These are phyloP conservation scores for Amanita molliuscula DNA, from an alignment of 768 basidiomycete species.

Conservation along the genomic window DNA sequence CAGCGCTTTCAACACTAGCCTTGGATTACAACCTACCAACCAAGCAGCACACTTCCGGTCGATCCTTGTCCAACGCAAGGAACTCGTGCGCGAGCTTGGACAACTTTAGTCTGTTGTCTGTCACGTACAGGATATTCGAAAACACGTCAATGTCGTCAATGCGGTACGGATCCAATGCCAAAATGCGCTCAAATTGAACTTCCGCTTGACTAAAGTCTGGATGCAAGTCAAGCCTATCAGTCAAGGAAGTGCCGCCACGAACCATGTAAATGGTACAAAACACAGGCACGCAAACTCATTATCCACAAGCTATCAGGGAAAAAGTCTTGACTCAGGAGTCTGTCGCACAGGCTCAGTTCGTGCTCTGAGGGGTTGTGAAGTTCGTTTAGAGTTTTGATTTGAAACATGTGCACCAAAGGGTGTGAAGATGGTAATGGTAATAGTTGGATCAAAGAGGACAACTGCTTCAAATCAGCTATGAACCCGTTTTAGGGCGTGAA, in stretches of 20 bases:
- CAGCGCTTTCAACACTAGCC: background rate
- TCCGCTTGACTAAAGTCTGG: slow-evolving; percentile 86
- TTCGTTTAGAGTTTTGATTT: slow-evolving; percentile 82
- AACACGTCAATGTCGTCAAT: slow-evolving; percentile 94
- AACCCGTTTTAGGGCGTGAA: background rate
- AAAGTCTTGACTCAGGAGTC: slow-evolving; percentile 54
- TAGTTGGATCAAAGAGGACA: slow-evolving; percentile 37
- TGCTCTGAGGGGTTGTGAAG: slow-evolving; percentile 83
- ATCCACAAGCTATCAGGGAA: slow-evolving; percentile 83
- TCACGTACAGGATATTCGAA: slow-evolving; percentile 95
- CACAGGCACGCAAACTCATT: slow-evolving; percentile 77
- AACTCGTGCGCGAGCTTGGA: slow-evolving; percentile 91
- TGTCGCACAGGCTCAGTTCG: slow-evolving; percentile 74
- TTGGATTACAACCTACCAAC: slow-evolving; percentile 52
- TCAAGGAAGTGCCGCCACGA: slow-evolving; percentile 15
- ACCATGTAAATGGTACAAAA: slow-evolving; percentile 89
- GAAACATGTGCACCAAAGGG: slow-evolving; percentile 57
- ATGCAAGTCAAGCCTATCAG: slow-evolving; percentile 7
- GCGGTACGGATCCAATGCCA: slow-evolving; percentile 72
- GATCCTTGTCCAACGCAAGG: slow-evolving; percentile 78
- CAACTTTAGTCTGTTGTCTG: slow-evolving; percentile 79
- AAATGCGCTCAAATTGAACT: slow-evolving; percentile 74
- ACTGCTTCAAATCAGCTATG: slow-evolving; percentile 20
- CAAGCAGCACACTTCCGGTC: slow-evolving; percentile 93
- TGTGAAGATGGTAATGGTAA: slow-evolving; percentile 36